Conservation (phyloP, 768 basidiomycete genomes). For the Astraeus odoratus region DNA sequence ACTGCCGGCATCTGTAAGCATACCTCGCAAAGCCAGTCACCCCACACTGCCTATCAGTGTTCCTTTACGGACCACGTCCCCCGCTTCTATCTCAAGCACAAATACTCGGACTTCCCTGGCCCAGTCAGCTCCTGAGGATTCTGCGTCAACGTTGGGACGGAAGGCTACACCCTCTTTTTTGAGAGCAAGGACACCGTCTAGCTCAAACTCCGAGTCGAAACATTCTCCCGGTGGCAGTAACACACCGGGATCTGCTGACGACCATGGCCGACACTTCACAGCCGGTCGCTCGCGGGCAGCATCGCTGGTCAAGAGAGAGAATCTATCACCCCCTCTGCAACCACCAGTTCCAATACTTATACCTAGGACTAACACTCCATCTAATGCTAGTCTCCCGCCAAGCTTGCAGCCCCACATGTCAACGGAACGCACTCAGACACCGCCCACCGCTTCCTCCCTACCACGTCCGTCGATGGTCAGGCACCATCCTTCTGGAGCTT, state of each 20-base stretch:
- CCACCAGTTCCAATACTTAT: slow-evolving; percentile 8
- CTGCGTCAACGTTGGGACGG: slow-evolving; percentile 10
- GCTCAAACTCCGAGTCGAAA: not conserved
- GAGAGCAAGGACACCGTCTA: slow-evolving; percentile 18
- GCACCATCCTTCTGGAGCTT: slow-evolving; percentile 12
- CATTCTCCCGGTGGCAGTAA: slow-evolving; percentile 7
- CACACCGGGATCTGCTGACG: slow-evolving; percentile 10
- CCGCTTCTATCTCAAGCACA: slow-evolving; percentile 2
- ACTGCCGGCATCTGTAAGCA: slow-evolving; percentile 18
- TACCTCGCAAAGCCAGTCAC: slow-evolving; percentile 4
- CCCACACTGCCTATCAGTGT: slow-evolving; percentile 2
- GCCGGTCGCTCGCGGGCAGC: slow-evolving; percentile 11
- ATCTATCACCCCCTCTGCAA: not conserved
- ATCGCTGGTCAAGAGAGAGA: slow-evolving; percentile 13
- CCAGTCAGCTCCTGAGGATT: slow-evolving; percentile 8
- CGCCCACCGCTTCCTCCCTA: slow-evolving; percentile 9
- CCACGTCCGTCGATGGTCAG: slow-evolving; percentile 15
- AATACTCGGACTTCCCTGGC: slow-evolving; percentile 4
- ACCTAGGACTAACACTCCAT: slow-evolving; percentile 3
- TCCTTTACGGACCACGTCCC: not conserved
- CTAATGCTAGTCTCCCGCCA: slow-evolving; percentile 8
- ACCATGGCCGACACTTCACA: slow-evolving; percentile 5
- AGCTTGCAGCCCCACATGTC: slow-evolving; percentile 9
- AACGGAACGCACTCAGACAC: slow-evolving; percentile 11
- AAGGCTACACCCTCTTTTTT: slow-evolving; percentile 11